These are phyloP conservation scores for Chaetomium globosum DNA, from an alignment of 2,329 filamentous ascomycete species.

Conservation along the genomic window DNA sequence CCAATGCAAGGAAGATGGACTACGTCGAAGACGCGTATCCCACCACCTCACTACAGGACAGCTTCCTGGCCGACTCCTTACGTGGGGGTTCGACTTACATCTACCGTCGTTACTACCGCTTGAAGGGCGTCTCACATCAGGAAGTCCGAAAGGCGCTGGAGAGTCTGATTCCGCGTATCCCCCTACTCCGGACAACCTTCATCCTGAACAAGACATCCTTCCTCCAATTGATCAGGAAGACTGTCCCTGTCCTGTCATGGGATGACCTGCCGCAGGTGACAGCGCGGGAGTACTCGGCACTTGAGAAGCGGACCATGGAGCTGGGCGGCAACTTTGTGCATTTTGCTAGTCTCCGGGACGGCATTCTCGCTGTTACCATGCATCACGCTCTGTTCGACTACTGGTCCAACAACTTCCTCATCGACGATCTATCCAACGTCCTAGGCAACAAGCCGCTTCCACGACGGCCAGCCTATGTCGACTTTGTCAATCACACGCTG, in stretches of 20 bases:
- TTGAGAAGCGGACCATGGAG: neutral
- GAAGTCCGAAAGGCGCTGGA: neutral
- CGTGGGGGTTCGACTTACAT: neutral
- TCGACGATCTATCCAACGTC: neutral
- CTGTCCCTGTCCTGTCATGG: neutral
- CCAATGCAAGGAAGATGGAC: neutral
- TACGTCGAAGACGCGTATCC: slow-evolving; percentile 3
- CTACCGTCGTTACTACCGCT: neutral
- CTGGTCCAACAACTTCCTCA: slow-evolving; percentile 1
- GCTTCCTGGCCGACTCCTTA: neutral
- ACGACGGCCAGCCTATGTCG: neutral
- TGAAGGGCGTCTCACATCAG: neutral
- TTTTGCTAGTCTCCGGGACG: neutral
- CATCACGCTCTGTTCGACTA: slow-evolving; percentile 1
- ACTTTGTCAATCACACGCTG: neutral
- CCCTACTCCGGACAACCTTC: neutral
- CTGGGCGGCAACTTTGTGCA: neutral
- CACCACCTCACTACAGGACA: neutral
- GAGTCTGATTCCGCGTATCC: neutral
- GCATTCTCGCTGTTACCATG: neutral
- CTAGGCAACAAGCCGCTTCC: neutral
- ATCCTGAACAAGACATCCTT: neutral
- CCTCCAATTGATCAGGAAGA: neutral
- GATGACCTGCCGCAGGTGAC: neutral
- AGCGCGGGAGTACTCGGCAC: neutral